Evolutionary conservation across 2,329 filamentous ascomycete species (phyloP), one percentile per base, ranked within the genome.

Genomic region (Hypoxylon sp.): DNA sequence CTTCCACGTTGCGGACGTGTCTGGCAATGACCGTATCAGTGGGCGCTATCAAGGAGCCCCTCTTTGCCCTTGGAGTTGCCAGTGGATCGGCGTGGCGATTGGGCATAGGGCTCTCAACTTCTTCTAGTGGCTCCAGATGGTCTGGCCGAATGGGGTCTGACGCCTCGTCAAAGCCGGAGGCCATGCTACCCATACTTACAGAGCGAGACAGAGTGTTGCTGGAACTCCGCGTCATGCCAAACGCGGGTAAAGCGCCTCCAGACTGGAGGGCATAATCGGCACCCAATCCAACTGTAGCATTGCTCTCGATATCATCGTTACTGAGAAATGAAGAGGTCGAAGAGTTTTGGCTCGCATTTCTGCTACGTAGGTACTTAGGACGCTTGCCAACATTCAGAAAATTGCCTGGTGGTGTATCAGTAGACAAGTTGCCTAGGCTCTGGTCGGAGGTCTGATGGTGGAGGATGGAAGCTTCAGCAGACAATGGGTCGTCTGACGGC

Each of bases 1-100:
- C 93, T 61, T 95, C 92, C 12, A 98, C 93, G 73, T 95, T 93
- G 71, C 92, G 91, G 46, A 97, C 91, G 75, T 96, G 94, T 61
- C 93, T 91, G 44, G 93, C 89, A 73, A 97, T 91, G 52, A 93
- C 89, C 1, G 93, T 97, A 75, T 97, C 94, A 1, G 93, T 96
- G 1, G 92, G 92, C 5, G 90, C 87, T 18, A 85, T 81, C 40
- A 87, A 79, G 51, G 85, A 81, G 72, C 78, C 72, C 73, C 85
- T 81, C 73, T 83, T 82, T 63, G 89, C 82, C 76, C 86, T 90
- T 0, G 95, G 95, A 2, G 94, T 97, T 68, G 85, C 86, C 5
- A 93, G 85, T 51, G 77, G 75, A 72, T 81, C 81, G 3, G 80
- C 79, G 42, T 83, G 77, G 49, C 76, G 72, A 60, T 78, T 72